Conservation (phyloP, 257 asterid species). For the Asclepias syriaca region DNA sequence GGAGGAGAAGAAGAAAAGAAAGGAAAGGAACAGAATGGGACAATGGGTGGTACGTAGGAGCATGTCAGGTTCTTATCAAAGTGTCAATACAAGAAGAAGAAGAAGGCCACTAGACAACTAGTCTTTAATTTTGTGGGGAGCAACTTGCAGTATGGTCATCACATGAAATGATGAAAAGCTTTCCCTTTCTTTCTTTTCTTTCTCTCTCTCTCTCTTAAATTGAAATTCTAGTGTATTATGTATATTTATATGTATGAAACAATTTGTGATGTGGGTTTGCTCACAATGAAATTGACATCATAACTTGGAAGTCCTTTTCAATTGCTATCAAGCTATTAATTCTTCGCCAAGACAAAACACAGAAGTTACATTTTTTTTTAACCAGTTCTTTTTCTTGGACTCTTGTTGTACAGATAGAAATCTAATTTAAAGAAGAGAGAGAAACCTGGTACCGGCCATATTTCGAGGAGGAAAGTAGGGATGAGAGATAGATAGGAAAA, state of each 20-base stretch:
- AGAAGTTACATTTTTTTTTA: not conserved
- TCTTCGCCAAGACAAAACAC: not conserved
- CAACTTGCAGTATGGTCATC: constrained; percentile 11
- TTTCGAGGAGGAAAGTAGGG: not conserved
- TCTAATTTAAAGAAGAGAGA: not conserved
- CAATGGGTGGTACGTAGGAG: not conserved
- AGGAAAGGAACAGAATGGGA: not conserved
- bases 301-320: not conserved
- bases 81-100: not conserved
- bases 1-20: not conserved
- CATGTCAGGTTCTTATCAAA: constrained; percentile 14
- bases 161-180: constrained; percentile 7
- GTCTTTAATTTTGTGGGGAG: constrained; percentile 15
- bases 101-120: constrained; percentile 7
- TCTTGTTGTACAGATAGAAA: not conserved
- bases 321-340: not conserved
- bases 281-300: not conserved
- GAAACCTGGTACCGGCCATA: not conserved
- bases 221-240: not conserved
- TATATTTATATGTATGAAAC: not conserved
- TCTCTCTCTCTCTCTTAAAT: not conserved
- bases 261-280: not conserved
- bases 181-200: not conserved
- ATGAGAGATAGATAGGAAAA: not conserved
- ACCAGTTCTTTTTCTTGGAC: not conserved